These are phyloP conservation scores for Paraphaeosphaeria sporulosa DNA, from an alignment of 2,329 filamentous ascomycete species.

Conservation along the genomic window DNA sequence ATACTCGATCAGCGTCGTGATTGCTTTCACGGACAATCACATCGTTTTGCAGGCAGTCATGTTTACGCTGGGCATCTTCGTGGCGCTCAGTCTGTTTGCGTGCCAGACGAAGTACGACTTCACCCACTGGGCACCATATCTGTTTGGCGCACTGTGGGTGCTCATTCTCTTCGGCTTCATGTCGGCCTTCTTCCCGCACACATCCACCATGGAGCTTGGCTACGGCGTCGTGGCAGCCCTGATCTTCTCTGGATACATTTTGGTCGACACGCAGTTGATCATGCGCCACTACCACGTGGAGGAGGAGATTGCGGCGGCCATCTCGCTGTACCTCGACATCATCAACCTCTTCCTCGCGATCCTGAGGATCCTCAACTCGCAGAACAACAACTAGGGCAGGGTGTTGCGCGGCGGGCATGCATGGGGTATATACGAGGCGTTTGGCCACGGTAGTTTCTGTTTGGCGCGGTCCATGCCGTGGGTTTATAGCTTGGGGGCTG, in stretches of 20 bases:
- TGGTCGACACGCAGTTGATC: slow-evolving; percentile 95
- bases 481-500: neutral
- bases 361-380: slow-evolving; percentile 92
- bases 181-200: slow-evolving; percentile 85
- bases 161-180: slow-evolving; percentile 94
- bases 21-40: slow-evolving; percentile 83
- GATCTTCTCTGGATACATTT: slow-evolving; percentile 92
- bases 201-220: slow-evolving; percentile 80
- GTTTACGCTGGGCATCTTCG: slow-evolving; percentile 75
- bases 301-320: slow-evolving; percentile 94
- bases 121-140: slow-evolving; percentile 94
- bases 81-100: slow-evolving; percentile 77
- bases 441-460: neutral
- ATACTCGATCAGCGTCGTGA: slow-evolving; percentile 91
- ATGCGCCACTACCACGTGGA: slow-evolving; percentile 97
- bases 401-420: neutral
- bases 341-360: slow-evolving; percentile 98
- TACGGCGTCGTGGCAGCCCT: slow-evolving; percentile 84
- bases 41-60: slow-evolving; percentile 91
- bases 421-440: neutral
- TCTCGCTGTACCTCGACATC: slow-evolving; percentile 93
- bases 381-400: slow-evolving; percentile 80
- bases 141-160: slow-evolving; percentile 90
- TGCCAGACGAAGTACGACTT: slow-evolving; percentile 99
- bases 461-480: neutral